A percentile compares a stretch with the other conserved stretches of the same genome.
Evolutionary conservation across 352 stramenopile genomes (phyloP).

Genomic region (Phytophthora pluvialis): DNA sequence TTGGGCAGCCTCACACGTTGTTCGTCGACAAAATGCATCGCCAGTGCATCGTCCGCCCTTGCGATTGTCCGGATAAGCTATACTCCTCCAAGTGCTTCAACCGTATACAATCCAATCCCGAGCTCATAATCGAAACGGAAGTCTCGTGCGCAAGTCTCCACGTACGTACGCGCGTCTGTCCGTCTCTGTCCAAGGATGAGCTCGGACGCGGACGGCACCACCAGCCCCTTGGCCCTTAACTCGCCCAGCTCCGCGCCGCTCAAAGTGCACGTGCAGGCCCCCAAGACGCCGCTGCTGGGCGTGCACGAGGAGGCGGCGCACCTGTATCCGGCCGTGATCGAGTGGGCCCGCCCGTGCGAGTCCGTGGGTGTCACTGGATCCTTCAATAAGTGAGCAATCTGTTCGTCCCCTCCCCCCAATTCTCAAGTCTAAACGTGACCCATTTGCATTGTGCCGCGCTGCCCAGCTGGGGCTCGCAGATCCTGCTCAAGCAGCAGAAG

Average conservation of each 20-base stretch:
- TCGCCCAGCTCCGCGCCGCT: slow-evolving; percentile 6
- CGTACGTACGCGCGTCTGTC: too few species aligned
- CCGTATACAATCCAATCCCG: neutral
- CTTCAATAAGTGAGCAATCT: slow-evolving; percentile 75
- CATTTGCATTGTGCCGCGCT: neutral
- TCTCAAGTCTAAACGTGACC: too few species aligned
- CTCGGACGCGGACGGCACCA: slow-evolving; percentile 5
- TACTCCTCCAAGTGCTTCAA: slow-evolving; percentile 15
- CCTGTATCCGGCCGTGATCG: slow-evolving; percentile 63
- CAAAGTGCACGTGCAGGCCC: slow-evolving; percentile 1
- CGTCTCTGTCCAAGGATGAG: too few species aligned
- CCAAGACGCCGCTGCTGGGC: slow-evolving; percentile 31
- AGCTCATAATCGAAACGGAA: slow-evolving; percentile 28
- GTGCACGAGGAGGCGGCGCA: slow-evolving; percentile 55
- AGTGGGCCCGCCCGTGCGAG: slow-evolving; percentile 61
- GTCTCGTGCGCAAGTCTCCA: slow-evolving; percentile 11
- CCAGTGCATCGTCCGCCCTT: slow-evolving; percentile 22
- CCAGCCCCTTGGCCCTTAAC: slow-evolving; percentile 13
- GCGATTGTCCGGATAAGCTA: slow-evolving; percentile 3
- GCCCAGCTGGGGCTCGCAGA: slow-evolving; percentile 79
- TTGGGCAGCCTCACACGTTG: neutral
- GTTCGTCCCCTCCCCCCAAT: neutral
- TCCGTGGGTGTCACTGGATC: slow-evolving; percentile 76
- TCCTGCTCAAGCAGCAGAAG: slow-evolving; percentile 54
- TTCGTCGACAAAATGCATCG: slow-evolving; percentile 17